A percentile compares a stretch with the other conserved stretches of the same genome.
Conservation (phyloP, 2,329 filamentous ascomycete species). For the Pestalotiopsis sp. region DNA sequence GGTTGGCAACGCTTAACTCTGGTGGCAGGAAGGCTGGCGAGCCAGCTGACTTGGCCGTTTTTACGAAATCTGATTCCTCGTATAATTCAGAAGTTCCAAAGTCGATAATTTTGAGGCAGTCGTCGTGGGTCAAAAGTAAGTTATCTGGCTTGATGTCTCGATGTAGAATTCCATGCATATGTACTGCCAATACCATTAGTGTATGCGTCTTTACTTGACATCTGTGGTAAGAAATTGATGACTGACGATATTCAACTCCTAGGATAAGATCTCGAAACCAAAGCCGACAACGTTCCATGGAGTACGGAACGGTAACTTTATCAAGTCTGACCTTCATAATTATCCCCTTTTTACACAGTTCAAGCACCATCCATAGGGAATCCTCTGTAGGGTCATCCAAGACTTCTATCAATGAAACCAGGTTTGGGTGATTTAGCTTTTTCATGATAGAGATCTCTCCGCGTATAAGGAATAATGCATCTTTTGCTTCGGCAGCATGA, state of each 20-base stretch:
- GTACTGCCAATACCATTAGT: slow-evolving; percentile 56
- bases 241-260: slow-evolving; percentile 87
- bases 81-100: slow-evolving; percentile 99
- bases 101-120: slow-evolving; percentile 95
- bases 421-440: slow-evolving; percentile 90
- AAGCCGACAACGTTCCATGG: slow-evolving; percentile 77
- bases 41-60: slow-evolving; percentile 88
- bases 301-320: slow-evolving; percentile 81
- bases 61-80: slow-evolving; percentile 82
- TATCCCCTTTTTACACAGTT: slow-evolving; percentile 98
- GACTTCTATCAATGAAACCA: slow-evolving; percentile 93
- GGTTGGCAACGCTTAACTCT: slow-evolving; percentile 84
- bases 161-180: slow-evolving; percentile 94
- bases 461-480: slow-evolving; percentile 83
- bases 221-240: slow-evolving; percentile 5
- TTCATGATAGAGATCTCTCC: slow-evolving; percentile 99
- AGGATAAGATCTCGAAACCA: slow-evolving; percentile 96
- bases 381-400: slow-evolving; percentile 95
- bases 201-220: background rate
- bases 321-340: slow-evolving; percentile 95
- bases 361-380: slow-evolving; percentile 96
- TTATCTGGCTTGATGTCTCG: slow-evolving; percentile 99
- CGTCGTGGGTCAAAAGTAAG: slow-evolving; percentile 83
- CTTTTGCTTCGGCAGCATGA: slow-evolving; percentile 63
- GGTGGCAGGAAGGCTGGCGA: slow-evolving; percentile 94